Evolutionary conservation across 192 early-diverging fungal genomes (phyloP).

Genomic region (Allomyces arbusculus): DNA sequence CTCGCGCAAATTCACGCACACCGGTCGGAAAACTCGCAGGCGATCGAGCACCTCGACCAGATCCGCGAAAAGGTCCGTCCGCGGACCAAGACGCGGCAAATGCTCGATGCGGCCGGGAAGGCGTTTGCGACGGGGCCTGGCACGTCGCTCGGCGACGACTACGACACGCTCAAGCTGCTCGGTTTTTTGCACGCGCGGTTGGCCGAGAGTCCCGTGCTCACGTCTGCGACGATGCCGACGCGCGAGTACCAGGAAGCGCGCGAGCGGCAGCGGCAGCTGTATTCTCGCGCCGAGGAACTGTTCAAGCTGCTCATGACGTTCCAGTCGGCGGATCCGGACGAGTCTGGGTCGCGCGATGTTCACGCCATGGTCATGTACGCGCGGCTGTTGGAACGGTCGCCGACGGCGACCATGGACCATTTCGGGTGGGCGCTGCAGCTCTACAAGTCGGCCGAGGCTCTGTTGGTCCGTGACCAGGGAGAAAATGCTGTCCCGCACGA

Average conservation of each 20-base stretch:
- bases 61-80: neutral
- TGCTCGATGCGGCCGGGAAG: no score
- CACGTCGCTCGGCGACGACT: neutral
- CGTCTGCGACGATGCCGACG: neutral
- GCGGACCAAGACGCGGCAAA: no score
- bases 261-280: neutral
- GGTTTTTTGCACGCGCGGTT: neutral
- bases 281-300: neutral
- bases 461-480: constrained; percentile 7
- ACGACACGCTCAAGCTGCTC: neutral
- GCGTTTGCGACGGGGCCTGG: neutral
- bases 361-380: neutral
- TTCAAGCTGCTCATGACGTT: neutral
- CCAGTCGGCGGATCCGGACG: neutral
- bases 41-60: neutral
- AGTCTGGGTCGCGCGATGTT: neutral
- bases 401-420: neutral
- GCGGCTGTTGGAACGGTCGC: neutral
- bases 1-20: neutral
- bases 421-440: no score
- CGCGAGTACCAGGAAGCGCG: neutral
- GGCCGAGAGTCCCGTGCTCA: neutral
- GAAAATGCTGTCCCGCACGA: constrained; percentile 20
- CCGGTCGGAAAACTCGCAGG: neutral
- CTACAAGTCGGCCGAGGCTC: no score